phyloP scores from a whole-genome alignment of 257 asterid genomes.

The Solanum commersonii region DNA sequence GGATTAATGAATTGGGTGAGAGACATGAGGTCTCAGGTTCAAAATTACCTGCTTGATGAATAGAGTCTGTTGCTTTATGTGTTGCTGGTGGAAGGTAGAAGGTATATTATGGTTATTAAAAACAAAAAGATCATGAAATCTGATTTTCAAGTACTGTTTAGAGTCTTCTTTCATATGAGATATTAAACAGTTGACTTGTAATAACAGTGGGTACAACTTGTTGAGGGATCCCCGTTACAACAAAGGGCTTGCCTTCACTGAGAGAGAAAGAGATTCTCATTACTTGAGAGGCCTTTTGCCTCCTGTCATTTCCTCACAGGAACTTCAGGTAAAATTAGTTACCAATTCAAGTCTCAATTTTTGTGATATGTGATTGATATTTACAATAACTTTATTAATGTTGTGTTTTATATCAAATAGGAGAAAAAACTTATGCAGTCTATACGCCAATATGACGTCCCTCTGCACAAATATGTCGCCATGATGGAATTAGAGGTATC shows the following conservation, averaged over 20 bases:
- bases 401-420: constrained; percentile 3
- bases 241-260: constrained; percentile 18
- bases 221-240: constrained; percentile 18
- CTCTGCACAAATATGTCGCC: constrained; percentile 70
- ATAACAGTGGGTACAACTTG: constrained; percentile 11
- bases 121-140: too few species aligned
- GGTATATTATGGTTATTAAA: too few species aligned
- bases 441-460: constrained; percentile 58
- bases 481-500: constrained; percentile 84
- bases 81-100: too few species aligned
- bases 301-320: constrained; percentile 11
- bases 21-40: too few species aligned
- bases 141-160: too few species aligned
- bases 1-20: too few species aligned
- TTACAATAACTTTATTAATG: neutral
- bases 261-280: constrained; percentile 15
- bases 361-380: neutral
- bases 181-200: too few species aligned
- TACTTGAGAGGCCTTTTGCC: constrained; percentile 21
- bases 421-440: constrained; percentile 47
- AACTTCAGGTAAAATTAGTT: constrained; percentile 4
- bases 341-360: neutral
- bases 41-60: too few species aligned
- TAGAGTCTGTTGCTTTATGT: too few species aligned
- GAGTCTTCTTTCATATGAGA: too few species aligned